phyloP scores from a whole-genome alignment of 2,329 filamentous ascomycete species.

The Bipolaris gigantea region DNA sequence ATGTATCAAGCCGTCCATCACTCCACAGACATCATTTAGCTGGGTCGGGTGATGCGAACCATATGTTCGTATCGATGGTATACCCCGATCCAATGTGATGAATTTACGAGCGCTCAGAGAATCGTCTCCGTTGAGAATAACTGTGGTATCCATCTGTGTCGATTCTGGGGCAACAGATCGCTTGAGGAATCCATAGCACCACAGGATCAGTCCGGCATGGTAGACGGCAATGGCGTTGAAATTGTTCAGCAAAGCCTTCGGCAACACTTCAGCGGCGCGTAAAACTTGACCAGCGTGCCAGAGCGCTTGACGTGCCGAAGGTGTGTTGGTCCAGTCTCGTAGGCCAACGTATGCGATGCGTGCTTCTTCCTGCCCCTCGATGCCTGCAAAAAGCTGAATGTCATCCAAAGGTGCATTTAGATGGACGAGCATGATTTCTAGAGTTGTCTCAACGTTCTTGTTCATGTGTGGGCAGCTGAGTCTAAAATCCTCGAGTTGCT shows the following conservation, averaged over 20 bases:
- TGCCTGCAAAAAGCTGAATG: slow-evolving; percentile 67
- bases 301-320: slow-evolving; percentile 61
- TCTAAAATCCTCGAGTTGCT: slow-evolving; percentile 58
- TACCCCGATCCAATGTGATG: slow-evolving; percentile 58
- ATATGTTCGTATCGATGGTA: slow-evolving; percentile 51
- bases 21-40: slow-evolving; percentile 59
- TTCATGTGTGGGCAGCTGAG: slow-evolving; percentile 48
- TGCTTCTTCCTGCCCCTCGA: slow-evolving; percentile 68
- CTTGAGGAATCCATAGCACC: slow-evolving; percentile 65
- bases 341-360: slow-evolving; percentile 61
- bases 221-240: slow-evolving; percentile 71
- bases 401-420: slow-evolving; percentile 67
- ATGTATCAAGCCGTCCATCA: slow-evolving; percentile 62
- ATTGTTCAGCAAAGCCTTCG: slow-evolving; percentile 59
- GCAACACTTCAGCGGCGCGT: slow-evolving; percentile 60
- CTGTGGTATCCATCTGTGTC: slow-evolving; percentile 31
- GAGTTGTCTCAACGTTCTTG: slow-evolving; percentile 38
- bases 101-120: slow-evolving; percentile 59
- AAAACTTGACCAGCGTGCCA: slow-evolving; percentile 71
- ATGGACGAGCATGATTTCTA: slow-evolving; percentile 63
- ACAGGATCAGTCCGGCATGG: slow-evolving; percentile 68
- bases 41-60: slow-evolving; percentile 28
- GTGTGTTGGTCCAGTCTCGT: slow-evolving; percentile 60
- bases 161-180: slow-evolving; percentile 32
- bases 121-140: slow-evolving; percentile 61